phyloP scores from a whole-genome alignment of 805 yeast species.

The Yarrowia hollandica region DNA sequence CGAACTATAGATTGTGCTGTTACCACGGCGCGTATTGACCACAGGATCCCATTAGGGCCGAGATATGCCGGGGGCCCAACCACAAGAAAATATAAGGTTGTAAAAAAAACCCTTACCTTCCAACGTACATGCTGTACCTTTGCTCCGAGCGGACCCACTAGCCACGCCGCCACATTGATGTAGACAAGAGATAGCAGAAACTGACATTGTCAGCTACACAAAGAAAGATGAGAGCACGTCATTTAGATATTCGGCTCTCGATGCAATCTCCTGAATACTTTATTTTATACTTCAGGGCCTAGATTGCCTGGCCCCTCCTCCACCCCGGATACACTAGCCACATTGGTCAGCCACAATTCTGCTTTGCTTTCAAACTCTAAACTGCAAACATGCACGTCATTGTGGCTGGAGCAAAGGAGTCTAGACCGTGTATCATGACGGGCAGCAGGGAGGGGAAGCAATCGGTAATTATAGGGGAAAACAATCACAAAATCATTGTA shows the following conservation, averaged over 20 bases:
- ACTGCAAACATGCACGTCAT: not conserved
- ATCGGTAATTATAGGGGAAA: no score
- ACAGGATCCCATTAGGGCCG: not conserved
- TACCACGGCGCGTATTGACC: not conserved
- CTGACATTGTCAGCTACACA: no score
- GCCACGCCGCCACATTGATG: conserved; percentile 23
- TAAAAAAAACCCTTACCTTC: no score
- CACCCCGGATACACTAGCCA: conserved; percentile 8
- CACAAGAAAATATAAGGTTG: not conserved
- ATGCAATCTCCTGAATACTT: no score
- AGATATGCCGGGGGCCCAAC: not conserved
- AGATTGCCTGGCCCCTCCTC: no score
- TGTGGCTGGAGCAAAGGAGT: conserved; percentile 23
- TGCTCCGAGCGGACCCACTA: conserved; percentile 19
- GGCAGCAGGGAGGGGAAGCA: no score
- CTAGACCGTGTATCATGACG: conserved; percentile 8
- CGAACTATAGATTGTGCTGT: not conserved
- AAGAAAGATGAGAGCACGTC: no score
- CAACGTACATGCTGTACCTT: conserved; percentile 1
- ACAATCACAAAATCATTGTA: no score
- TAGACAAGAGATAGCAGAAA: no score
- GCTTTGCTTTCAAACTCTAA: conserved; percentile 11
- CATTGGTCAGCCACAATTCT: conserved; percentile 18
- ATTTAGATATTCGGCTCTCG: no score
- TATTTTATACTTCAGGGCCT: no score